Conservation (phyloP, 176 grass and related monocot genomes). For the Cymbopogon citratus region DNA sequence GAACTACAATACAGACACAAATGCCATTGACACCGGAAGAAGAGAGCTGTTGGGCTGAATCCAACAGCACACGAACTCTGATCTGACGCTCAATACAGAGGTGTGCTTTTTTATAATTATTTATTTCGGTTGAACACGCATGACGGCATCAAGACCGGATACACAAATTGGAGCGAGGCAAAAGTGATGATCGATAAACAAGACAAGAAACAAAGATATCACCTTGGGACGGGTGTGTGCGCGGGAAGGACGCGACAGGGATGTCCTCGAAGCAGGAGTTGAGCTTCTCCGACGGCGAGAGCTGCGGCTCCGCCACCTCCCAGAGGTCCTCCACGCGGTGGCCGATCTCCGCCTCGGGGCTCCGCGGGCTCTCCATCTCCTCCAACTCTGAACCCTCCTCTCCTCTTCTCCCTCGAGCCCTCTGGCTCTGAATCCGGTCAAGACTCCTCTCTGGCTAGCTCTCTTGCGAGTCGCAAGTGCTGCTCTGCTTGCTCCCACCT, state of each 20-base stretch:
- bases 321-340: constrained; percentile 85
- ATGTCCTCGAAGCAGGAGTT: constrained; percentile 96
- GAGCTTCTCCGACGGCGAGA: constrained; percentile 89
- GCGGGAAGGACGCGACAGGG: constrained; percentile 67
- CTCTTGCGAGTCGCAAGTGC: neutral
- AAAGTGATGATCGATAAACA: too few species aligned
- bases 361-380: constrained; percentile 67
- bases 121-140: neutral
- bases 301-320: constrained; percentile 89
- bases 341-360: constrained; percentile 91
- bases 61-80: neutral
- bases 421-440: too few species aligned
- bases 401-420: neutral
- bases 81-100: neutral
- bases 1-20: neutral
- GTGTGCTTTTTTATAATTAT: neutral
- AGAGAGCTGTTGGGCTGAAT: neutral
- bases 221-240: constrained; percentile 55
- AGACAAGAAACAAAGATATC: neutral
- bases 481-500: neutral
- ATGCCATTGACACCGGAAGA: neutral
- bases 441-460: too few species aligned
- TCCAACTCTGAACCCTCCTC: neutral
- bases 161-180: too few species aligned
- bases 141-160: neutral